Evolutionary conservation across 1,284 basidiomycete genomes (phyloP).

Genomic region (Rhodotorula sp.): DNA sequence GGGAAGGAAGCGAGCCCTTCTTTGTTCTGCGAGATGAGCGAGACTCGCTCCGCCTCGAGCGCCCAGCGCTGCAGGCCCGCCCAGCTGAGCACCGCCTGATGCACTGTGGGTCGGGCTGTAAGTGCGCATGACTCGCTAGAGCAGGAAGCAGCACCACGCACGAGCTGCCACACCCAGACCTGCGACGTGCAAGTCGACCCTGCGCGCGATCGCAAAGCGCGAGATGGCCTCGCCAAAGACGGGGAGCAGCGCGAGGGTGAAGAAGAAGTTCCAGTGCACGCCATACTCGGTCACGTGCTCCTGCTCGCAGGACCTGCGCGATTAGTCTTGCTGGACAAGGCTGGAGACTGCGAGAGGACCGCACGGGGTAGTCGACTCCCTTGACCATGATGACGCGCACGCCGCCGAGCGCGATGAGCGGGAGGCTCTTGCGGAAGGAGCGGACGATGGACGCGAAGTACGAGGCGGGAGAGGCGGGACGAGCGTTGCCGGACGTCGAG

Average conservation of each 20-base stretch:
- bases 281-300: constrained; percentile 97
- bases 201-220: constrained; percentile 55
- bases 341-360: constrained; percentile 42
- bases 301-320: constrained; percentile 52
- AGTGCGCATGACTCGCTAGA: not conserved
- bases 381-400: constrained; percentile 84
- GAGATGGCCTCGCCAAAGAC: constrained; percentile 68
- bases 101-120: constrained; percentile 56
- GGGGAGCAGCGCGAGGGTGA: constrained; percentile 83
- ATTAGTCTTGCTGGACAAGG: not conserved
- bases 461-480: constrained; percentile 44
- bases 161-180: constrained; percentile 66
- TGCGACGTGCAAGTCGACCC: constrained; percentile 64
- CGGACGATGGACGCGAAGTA: constrained; percentile 51
- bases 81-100: constrained; percentile 66
- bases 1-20: constrained; percentile 82
- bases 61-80: constrained; percentile 65
- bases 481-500: constrained; percentile 54
- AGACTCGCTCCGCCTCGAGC: constrained; percentile 63
- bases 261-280: constrained; percentile 98
- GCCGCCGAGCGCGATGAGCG: constrained; percentile 73
- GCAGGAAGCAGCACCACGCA: constrained; percentile 51
- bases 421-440: constrained; percentile 55
- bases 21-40: constrained; percentile 79
- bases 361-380: constrained; percentile 86